Conservation (phyloP, 192 early-diverging fungal species). For the Coemansia sp. region DNA sequence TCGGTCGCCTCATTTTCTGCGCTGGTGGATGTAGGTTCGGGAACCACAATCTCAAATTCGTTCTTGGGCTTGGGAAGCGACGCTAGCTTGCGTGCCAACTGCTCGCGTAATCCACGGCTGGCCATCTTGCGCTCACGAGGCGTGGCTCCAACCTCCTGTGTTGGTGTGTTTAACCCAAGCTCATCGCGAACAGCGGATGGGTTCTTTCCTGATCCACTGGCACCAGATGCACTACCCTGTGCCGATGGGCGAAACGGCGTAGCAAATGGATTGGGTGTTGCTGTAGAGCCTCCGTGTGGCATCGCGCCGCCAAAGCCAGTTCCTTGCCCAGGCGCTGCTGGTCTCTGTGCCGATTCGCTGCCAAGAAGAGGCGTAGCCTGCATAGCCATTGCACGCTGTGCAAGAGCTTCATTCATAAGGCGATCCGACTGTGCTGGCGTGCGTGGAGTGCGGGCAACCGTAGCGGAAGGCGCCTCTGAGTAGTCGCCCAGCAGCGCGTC, state of each 20-base stretch:
- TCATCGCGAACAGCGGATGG: slow-evolving; percentile 61
- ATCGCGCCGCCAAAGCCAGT: slow-evolving; percentile 66
- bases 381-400: slow-evolving; percentile 70
- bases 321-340: slow-evolving; percentile 41
- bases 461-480: slow-evolving; percentile 49
- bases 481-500: slow-evolving; percentile 76
- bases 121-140: slow-evolving; percentile 64
- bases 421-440: slow-evolving; percentile 61
- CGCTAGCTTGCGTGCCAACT: slow-evolving; percentile 68
- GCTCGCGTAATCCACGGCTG: slow-evolving; percentile 59
- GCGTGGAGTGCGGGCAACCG: slow-evolving; percentile 48
- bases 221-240: slow-evolving; percentile 45
- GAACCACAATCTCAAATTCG: slow-evolving; percentile 89
- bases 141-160: slow-evolving; percentile 57
- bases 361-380: slow-evolving; percentile 86
- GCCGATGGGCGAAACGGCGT: slow-evolving; percentile 25
- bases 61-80: slow-evolving; percentile 85
- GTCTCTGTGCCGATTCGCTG: slow-evolving; percentile 55
- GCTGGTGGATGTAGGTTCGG: slow-evolving; percentile 50
- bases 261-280: slow-evolving; percentile 82
- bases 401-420: slow-evolving; percentile 78
- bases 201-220: slow-evolving; percentile 49
- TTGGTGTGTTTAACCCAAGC: slow-evolving; percentile 60
- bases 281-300: slow-evolving; percentile 55
- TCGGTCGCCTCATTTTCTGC: not conserved